phyloP scores from a whole-genome alignment of 2,329 filamentous ascomycete species.

The Periconia macrospinosa region DNA sequence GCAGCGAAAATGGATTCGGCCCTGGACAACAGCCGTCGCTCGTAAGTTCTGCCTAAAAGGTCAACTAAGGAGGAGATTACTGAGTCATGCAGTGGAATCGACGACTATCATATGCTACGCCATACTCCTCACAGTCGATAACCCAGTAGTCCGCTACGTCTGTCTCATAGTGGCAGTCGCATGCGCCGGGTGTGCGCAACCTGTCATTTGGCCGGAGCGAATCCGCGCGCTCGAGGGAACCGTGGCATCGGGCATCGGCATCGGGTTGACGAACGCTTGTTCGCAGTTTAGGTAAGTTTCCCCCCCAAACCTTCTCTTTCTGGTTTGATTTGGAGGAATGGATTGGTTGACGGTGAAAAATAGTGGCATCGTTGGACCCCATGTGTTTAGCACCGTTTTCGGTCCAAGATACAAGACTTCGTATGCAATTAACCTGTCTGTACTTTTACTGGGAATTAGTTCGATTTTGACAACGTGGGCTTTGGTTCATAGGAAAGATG shows the following conservation, averaged over 20 bases:
- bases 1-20: slow-evolving; percentile 21
- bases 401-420: slow-evolving; percentile 20
- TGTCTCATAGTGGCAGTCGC: slow-evolving; percentile 18
- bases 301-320: not conserved
- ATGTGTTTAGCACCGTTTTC: slow-evolving; percentile 21
- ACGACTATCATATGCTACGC: slow-evolving; percentile 21
- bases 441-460: slow-evolving; percentile 18
- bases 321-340: not conserved
- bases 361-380: slow-evolving; percentile 21
- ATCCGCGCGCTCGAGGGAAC: slow-evolving; percentile 22
- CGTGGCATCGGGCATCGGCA: slow-evolving; percentile 21
- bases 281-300: slow-evolving; percentile 18
- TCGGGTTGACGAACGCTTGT: slow-evolving; percentile 22
- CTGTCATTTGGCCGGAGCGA: slow-evolving; percentile 21
- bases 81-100: slow-evolving; percentile 10
- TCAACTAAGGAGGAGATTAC: not conserved
- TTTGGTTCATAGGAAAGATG: slow-evolving; percentile 13
- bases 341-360: not conserved
- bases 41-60: slow-evolving; percentile 8
- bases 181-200: slow-evolving; percentile 21
- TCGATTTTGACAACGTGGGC: slow-evolving; percentile 19
- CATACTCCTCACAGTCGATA: slow-evolving; percentile 17
- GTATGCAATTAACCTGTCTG: slow-evolving; percentile 20
- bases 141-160: slow-evolving; percentile 19
- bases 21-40: slow-evolving; percentile 18